phyloP scores from a whole-genome alignment of 805 yeast species.

The Spathaspora gorwiae region DNA sequence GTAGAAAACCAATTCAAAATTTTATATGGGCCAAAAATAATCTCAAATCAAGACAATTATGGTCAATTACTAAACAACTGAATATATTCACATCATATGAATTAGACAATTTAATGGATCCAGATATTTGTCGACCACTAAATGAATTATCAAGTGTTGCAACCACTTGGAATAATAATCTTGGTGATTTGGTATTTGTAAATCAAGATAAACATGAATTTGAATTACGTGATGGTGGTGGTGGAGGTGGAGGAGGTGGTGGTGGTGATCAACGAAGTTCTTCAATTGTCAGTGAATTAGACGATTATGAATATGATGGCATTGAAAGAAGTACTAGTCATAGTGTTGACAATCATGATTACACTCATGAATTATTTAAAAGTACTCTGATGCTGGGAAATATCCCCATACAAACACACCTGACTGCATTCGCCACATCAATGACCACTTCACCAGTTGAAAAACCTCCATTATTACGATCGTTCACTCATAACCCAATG shows the following conservation, averaged over 20 bases:
- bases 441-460: slow-evolving; percentile 15
- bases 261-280: not conserved
- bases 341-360: slow-evolving; percentile 4
- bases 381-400: not conserved
- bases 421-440: slow-evolving; percentile 3
- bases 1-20: slow-evolving; percentile 38
- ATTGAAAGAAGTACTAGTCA: slow-evolving; percentile 1
- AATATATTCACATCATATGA: slow-evolving; percentile 34
- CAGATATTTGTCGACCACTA: slow-evolving; percentile 29
- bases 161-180: slow-evolving; percentile 54
- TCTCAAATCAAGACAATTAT: slow-evolving; percentile 20
- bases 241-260: not conserved
- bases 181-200: slow-evolving; percentile 46
- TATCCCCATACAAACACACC: not conserved
- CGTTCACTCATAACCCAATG: slow-evolving; percentile 15
- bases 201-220: slow-evolving; percentile 46
- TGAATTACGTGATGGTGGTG: slow-evolving; percentile 14
- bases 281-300: slow-evolving; percentile 1
- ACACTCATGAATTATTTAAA: not conserved
- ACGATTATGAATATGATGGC: slow-evolving; percentile 5
- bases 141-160: slow-evolving; percentile 51
- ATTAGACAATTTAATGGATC: slow-evolving; percentile 17
- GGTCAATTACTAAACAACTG: slow-evolving; percentile 36
- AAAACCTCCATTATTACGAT: slow-evolving; percentile 16
- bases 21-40: slow-evolving; percentile 37